Conservation (phyloP, 164 flowering plant genomes). For the Paratinospora sagittata region DNA sequence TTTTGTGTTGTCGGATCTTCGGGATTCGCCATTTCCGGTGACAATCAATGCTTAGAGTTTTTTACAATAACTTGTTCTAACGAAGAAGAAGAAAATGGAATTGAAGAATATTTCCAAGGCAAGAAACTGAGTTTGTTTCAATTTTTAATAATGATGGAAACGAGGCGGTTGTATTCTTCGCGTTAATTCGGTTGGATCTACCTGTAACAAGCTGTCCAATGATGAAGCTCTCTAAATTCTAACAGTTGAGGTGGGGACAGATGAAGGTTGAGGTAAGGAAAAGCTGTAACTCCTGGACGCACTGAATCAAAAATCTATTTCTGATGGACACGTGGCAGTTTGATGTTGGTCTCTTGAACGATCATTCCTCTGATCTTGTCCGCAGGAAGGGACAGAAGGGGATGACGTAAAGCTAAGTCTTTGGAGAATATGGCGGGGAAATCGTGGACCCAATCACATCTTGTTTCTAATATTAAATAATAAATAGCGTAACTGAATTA, state of each 20-base stretch:
- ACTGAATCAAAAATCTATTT: too few relatives aligned
- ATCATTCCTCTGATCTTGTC: neutral
- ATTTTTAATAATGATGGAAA: too few relatives aligned
- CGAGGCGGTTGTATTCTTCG: too few relatives aligned
- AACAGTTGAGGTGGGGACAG: neutral
- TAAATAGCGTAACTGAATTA: too few relatives aligned
- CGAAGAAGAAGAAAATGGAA: neutral
- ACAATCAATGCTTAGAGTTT: neutral
- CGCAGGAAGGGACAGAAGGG: neutral
- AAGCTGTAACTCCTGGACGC: too few relatives aligned
- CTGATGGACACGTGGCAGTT: neutral
- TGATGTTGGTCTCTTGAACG: neutral
- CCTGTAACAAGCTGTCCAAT: neutral
- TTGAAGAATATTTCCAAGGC: neutral
- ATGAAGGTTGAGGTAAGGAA: too few relatives aligned
- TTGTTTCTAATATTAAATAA: too few relatives aligned
- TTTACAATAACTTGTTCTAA: too few relatives aligned
- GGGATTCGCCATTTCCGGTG: slow-evolving; percentile 16
- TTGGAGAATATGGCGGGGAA: too few relatives aligned
- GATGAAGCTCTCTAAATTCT: neutral
- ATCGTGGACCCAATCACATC: too few relatives aligned
- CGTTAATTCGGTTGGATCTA: neutral
- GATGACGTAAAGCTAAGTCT: too few relatives aligned
- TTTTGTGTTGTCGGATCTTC: slow-evolving; percentile 9
- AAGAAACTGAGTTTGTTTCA: neutral